Evolutionary conservation across 371 early-diverging fungal genomes (phyloP), one percentile per base, ranked within the genome.

Genomic region (Apophysomyces ossiformis): DNA sequence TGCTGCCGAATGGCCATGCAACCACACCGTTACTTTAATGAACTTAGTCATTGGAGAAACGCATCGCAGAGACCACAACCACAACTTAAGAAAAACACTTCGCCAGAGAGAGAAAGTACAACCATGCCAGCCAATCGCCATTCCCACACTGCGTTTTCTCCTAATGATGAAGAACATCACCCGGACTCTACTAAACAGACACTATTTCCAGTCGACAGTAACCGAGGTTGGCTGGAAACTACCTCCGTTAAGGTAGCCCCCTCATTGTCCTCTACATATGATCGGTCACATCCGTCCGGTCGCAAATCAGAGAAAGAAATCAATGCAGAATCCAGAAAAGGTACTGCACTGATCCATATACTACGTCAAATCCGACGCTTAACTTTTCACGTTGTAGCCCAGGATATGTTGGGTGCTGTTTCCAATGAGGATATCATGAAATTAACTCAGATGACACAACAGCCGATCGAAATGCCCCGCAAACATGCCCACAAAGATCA

Each of bases 361-460:
- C 35, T 43, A 39, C 36, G n/a, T 65, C 58, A 16, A 26, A 21
- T n/a, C 16, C 21, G 18, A 63, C 13, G 36, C 50, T 63, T 36
- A 62, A 50, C 39, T 4, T 15, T 16, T 16, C n/a, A 47, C 16
- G 3, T 47, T 47, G 47, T 38, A 67, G 69, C 64, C 38, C 66
- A 68, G 67, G 78, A 81, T 38, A 64, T 76, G 46, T 54, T 81
- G 36, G 71, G 73, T 21, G 71, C 72, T 11, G 78, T 81, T 3
- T 81, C 81, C 35, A 71, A 78, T 45, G 78, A 76, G 63, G 78
- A 81, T 56, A 81, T 81, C 38, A 47, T 78, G 18, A 76, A 74
- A 39, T 50, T 81, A 7, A 78, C 81, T 6, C 67, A 76, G 38
- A 58, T 81, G 64, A 73, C 81, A 16, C 56, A 62, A 1, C 56